phyloP scores from a whole-genome alignment of 2,329 filamentous ascomycete genomes.

The Keithomyces neogunnii region DNA sequence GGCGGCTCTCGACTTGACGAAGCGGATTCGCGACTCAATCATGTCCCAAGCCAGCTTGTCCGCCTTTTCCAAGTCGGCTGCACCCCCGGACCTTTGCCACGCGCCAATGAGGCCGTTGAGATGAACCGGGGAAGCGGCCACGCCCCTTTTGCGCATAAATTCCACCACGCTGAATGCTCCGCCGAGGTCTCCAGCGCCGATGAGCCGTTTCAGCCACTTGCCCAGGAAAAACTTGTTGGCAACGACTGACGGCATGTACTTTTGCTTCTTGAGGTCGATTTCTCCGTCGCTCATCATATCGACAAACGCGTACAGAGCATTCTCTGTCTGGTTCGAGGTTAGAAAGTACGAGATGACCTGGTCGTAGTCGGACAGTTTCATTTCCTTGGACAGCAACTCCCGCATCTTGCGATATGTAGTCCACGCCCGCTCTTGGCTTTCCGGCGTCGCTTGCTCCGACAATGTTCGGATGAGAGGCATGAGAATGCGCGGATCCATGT shows the following conservation, averaged over 20 bases:
- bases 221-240: slow-evolving; percentile 76
- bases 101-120: slow-evolving; percentile 76
- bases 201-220: slow-evolving; percentile 80
- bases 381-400: slow-evolving; percentile 46
- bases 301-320: slow-evolving; percentile 69
- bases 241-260: slow-evolving; percentile 38
- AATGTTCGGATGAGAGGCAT: slow-evolving; percentile 64
- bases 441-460: slow-evolving; percentile 41
- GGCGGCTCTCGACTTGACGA: slow-evolving; percentile 42
- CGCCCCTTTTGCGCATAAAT: slow-evolving; percentile 62
- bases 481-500: slow-evolving; percentile 46
- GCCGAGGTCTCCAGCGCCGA: slow-evolving; percentile 61
- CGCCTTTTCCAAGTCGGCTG: slow-evolving; percentile 48
- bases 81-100: slow-evolving; percentile 58
- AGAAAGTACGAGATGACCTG: slow-evolving; percentile 64
- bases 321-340: slow-evolving; percentile 52
- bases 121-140: slow-evolving; percentile 63
- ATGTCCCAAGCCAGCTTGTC: slow-evolving; percentile 68
- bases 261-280: slow-evolving; percentile 37
- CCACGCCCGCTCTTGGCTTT: slow-evolving; percentile 52
- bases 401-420: slow-evolving; percentile 57
- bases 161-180: slow-evolving; percentile 65
- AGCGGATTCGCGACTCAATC: slow-evolving; percentile 59
- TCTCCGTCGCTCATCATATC: slow-evolving; percentile 74
- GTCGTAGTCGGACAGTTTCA: slow-evolving; percentile 71